Conservation (phyloP, 2,329 filamentous ascomycete genomes). For the Aspergillus ustus region DNA sequence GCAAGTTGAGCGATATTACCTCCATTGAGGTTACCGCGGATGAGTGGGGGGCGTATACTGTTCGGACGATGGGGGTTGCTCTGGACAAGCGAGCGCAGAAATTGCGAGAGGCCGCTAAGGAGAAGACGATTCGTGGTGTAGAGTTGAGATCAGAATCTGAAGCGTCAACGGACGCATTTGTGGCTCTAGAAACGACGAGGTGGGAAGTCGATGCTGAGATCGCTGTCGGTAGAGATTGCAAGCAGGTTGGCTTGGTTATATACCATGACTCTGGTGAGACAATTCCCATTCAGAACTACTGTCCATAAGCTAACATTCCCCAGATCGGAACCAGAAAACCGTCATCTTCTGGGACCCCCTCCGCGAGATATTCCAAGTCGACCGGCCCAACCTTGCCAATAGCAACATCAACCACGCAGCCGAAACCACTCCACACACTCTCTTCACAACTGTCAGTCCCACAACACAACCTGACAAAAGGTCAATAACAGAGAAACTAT, state of each 20-base stretch:
- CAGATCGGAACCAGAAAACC: slow-evolving; percentile 29
- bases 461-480: not conserved
- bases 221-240: slow-evolving; percentile 30
- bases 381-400: slow-evolving; percentile 30
- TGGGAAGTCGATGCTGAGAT: slow-evolving; percentile 37
- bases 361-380: slow-evolving; percentile 48
- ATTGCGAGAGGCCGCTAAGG: slow-evolving; percentile 31
- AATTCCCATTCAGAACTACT: slow-evolving; percentile 6
- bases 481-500: not conserved
- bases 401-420: slow-evolving; percentile 41
- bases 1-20: slow-evolving; percentile 44
- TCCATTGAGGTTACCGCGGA: slow-evolving; percentile 43
- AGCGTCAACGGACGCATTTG: not conserved
- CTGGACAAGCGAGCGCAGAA: slow-evolving; percentile 33
- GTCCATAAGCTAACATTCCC: slow-evolving; percentile 26
- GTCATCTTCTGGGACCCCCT: slow-evolving; percentile 45
- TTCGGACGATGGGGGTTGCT: slow-evolving; percentile 50
- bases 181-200: slow-evolving; percentile 22
- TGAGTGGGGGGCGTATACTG: slow-evolving; percentile 36
- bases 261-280: slow-evolving; percentile 27
- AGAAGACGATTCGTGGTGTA: not conserved
- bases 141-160: not conserved
- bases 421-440: slow-evolving; percentile 51
- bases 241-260: slow-evolving; percentile 36
- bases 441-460: slow-evolving; percentile 43